Evolutionary conservation across 1,284 basidiomycete species (phyloP).

Genomic region (Tetrapyrgos nigripes): DNA sequence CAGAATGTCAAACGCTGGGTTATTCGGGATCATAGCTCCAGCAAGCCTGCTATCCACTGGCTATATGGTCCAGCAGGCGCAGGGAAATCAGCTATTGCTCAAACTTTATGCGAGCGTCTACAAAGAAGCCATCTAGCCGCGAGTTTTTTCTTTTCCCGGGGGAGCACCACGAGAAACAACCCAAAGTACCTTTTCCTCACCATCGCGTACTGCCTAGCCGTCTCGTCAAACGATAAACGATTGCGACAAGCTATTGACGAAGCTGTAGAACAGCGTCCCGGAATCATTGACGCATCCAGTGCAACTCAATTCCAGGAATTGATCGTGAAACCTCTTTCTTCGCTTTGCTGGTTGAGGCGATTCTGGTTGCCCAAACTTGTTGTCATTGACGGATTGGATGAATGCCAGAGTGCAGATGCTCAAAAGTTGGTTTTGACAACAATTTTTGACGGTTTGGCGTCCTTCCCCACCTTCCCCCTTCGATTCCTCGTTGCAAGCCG

Average conservation of each 20-base stretch:
- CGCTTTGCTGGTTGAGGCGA: no score
- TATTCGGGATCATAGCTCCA: neutral
- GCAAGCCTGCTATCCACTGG: conserved; percentile 10
- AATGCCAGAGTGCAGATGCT: conserved; percentile 28
- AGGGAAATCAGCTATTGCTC: conserved; percentile 27
- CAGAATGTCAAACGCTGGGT: no score
- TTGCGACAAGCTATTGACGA: neutral
- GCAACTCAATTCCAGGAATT: conserved; percentile 11
- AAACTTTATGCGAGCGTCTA: conserved; percentile 19
- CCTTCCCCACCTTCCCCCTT: conserved; percentile 21
- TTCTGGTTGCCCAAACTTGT: conserved; percentile 5
- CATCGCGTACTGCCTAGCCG: conserved; percentile 6
- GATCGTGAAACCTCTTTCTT: neutral
- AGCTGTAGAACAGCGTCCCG: neutral
- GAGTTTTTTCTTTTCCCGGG: conserved; percentile 24
- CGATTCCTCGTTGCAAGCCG: conserved; percentile 33
- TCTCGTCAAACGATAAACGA: neutral
- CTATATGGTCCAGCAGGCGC: conserved; percentile 21
- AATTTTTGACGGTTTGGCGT: conserved; percentile 29
- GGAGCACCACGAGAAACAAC: neutral
- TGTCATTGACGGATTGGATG: conserved; percentile 35
- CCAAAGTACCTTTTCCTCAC: neutral
- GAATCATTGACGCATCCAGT: neutral
- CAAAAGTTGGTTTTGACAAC: conserved; percentile 33
- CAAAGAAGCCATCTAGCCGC: conserved; percentile 14